A percentile compares a stretch with the other conserved stretches of the same genome.
Conservation (phyloP, 768 basidiomycete species). For the Tylopilus sp. region DNA sequence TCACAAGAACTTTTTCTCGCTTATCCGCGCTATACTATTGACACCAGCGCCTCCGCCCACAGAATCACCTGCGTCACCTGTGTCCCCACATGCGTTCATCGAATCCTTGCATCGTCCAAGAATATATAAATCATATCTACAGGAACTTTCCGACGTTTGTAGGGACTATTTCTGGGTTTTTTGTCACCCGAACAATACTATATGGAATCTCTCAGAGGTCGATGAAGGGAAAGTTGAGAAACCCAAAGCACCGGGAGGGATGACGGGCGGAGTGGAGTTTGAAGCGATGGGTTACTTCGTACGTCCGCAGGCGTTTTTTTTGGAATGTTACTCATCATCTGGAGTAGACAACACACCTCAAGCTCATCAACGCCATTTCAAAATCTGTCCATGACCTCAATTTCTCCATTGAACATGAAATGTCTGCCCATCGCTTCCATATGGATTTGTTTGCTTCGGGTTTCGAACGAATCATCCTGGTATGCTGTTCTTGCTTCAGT, state of each 20-base stretch:
- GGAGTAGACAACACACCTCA: slow-evolving; percentile 79
- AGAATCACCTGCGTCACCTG: slow-evolving; percentile 56
- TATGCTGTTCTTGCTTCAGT: slow-evolving; percentile 36
- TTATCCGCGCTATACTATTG: slow-evolving; percentile 73
- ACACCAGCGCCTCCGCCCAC: slow-evolving; percentile 64
- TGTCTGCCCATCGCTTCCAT: slow-evolving; percentile 82
- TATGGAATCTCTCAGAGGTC: slow-evolving; percentile 83
- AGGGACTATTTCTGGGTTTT: slow-evolving; percentile 97
- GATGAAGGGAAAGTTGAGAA: slow-evolving; percentile 85
- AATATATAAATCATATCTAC: slow-evolving; percentile 78
- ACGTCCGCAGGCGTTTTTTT: slow-evolving; percentile 30
- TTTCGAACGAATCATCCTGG: slow-evolving; percentile 85
- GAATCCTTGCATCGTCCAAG: slow-evolving; percentile 64
- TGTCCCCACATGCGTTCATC: slow-evolving; percentile 81
- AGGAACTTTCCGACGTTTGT: slow-evolving; percentile 85
- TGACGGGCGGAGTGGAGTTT: slow-evolving; percentile 98
- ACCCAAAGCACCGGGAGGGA: slow-evolving; percentile 92
- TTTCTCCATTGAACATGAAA: slow-evolving; percentile 63
- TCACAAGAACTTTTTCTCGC: slow-evolving; percentile 68
- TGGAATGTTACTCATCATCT: slow-evolving; percentile 7
- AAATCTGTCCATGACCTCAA: slow-evolving; percentile 61
- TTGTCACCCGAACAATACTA: slow-evolving; percentile 90
- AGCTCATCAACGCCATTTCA: slow-evolving; percentile 78
- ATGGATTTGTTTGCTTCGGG: slow-evolving; percentile 86
- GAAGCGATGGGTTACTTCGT: slow-evolving; percentile 97